Evolutionary conservation across 345 rosid species (phyloP).

Genomic region (Sisymbrium altissimum): DNA sequence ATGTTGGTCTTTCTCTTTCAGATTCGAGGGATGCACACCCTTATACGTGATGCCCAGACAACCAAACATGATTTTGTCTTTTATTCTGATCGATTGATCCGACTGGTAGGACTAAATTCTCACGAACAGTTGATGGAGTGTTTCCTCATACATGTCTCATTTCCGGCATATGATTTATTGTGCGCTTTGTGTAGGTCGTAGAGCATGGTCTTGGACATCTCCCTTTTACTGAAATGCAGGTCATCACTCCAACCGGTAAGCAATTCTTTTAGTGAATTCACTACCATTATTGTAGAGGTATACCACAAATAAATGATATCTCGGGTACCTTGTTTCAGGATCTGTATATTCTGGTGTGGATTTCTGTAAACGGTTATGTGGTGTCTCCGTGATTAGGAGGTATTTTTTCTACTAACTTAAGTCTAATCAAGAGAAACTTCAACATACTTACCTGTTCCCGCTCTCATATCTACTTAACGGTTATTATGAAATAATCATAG

Average conservation of each 20-base stretch:
- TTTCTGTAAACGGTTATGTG: constrained; percentile 90
- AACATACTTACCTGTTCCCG: background rate
- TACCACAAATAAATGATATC: background rate
- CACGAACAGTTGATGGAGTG: background rate
- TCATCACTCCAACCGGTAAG: constrained; percentile 92
- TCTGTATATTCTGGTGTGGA: constrained; percentile 92
- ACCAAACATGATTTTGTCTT: constrained; percentile 90
- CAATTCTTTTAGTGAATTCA: background rate
- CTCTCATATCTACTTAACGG: background rate
- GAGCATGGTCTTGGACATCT: constrained; percentile 94
- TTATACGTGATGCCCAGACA: constrained; percentile 83
- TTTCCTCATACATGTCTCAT: background rate
- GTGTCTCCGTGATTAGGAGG: constrained; percentile 93
- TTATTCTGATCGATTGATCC: constrained; percentile 87
- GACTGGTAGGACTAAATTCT: constrained; percentile 55
- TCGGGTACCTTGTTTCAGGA: constrained; percentile 40
- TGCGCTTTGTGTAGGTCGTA: constrained; percentile 55
- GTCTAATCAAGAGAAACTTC: background rate
- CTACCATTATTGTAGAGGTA: background rate
- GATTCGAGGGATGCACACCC: constrained; percentile 98
- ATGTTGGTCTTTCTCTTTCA: constrained; percentile 33
- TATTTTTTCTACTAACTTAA: constrained; percentile 32
- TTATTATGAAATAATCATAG: constrained; percentile 29
- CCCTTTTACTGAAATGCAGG: constrained; percentile 94
- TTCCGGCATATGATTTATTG: background rate